Conservation (phyloP, 192 early-diverging fungal species). For the Coemansia sp. region DNA sequence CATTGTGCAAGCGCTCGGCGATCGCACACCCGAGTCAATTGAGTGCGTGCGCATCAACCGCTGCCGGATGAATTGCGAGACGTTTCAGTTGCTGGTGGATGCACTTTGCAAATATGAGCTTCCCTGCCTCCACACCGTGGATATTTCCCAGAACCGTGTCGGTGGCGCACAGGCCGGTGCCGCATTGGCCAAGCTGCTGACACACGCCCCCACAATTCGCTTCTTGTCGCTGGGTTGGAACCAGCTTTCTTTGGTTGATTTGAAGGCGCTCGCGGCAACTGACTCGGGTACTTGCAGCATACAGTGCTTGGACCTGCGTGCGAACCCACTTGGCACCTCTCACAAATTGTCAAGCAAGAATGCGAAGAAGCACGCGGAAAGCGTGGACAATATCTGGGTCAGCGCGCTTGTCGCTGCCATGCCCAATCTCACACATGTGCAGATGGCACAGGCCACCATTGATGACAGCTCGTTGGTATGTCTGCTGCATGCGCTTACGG, state of each 20-base stretch:
- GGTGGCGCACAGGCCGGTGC: constrained; percentile 29
- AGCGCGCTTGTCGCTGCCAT: constrained; percentile 19
- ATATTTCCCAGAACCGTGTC: constrained; percentile 46
- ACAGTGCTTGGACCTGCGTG: constrained; percentile 36
- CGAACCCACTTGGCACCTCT: constrained; percentile 35
- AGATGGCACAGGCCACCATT: constrained; percentile 36
- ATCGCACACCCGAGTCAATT: constrained; percentile 34
- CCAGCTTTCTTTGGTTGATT: constrained; percentile 32
- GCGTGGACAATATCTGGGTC: constrained; percentile 13
- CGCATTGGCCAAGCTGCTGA: constrained; percentile 35
- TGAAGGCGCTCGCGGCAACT: constrained; percentile 10
- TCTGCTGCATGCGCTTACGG: constrained; percentile 27
- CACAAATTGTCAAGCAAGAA: constrained; percentile 11
- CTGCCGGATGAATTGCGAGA: constrained; percentile 41
- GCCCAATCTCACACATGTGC: constrained; percentile 37
- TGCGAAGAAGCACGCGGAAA: not conserved
- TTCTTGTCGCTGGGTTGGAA: constrained; percentile 52
- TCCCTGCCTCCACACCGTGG: constrained; percentile 33
- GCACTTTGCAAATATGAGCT: constrained; percentile 31
- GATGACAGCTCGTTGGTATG: constrained; percentile 23
- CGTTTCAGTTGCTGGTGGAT: constrained; percentile 30
- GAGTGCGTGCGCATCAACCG: constrained; percentile 53
- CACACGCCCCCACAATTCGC: constrained; percentile 21
- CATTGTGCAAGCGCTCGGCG: constrained; percentile 33
- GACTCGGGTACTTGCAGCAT: constrained; percentile 10